Base-by-base conservation (phyloP, 2,329 filamentous ascomycete genomes). In the Reticulascus tulasneorum region DNA sequence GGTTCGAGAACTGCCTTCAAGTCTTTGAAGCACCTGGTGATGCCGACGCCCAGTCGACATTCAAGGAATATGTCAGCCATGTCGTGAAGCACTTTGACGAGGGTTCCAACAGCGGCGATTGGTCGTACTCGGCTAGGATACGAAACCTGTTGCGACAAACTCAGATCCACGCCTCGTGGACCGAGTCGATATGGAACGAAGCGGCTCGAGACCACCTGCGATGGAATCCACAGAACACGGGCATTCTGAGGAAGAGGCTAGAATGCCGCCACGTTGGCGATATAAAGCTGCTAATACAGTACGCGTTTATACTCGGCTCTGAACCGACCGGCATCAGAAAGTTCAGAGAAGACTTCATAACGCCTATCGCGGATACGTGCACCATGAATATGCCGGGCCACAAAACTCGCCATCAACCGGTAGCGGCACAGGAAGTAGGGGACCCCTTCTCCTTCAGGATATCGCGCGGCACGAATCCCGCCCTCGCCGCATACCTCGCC, bases 31-130 rank as follows among this genome's bases (percentile, higher is more conserved):
- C 67, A 0, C 44, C 55, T 8, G 55, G 54, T 18, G 65, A 67
- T 27, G 53, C 55, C 13, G 62, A 69, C 13, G 59, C 59, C 11
- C 49, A 54, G 8, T 49, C 58, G 3, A 58, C 56, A 2, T 65
- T 67, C 33, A 65, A 67, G 47, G 61, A 68, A 28, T 72, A 68
- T 44, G 64, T 70, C 21, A 51, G 57, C 28, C 68, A 72, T 38
- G 58, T 72, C 17, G 60, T 67, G 23, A 66, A 67, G 42, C 68
- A 72, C 47, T 69, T 68, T 30, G 64, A 71, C 25, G 64, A 68
- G 18, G 59, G 60, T 2, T 47, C 56, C 26, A 58, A 53, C 28
- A 56, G 56, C 33, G 62, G 59, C 29, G 55, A 61, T 16, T 72
- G 68, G 68, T 59, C 60, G 5, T 69, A 69, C 42, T 62, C 63